Percentiles rank a stretch among this genome's conserved stretches.
These are phyloP conservation scores for Dalechampia spathulata DNA, from an alignment of 441 rosid genomes.

Conservation along the genomic window DNA sequence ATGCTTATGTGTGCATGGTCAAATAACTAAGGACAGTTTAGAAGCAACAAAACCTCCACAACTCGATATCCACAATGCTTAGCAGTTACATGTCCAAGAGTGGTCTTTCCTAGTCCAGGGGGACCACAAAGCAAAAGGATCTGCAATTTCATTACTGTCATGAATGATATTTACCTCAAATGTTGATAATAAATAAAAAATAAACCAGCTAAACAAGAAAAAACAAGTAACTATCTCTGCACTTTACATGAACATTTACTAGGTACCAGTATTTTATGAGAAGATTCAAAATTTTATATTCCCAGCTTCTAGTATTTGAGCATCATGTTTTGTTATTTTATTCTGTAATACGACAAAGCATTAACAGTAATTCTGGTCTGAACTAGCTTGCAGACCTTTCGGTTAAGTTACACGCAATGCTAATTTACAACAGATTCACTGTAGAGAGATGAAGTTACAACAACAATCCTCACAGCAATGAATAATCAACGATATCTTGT, in stretches of 20 bases:
- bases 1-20: constrained; percentile 3
- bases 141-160: constrained; percentile 39
- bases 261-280: too few relatives aligned
- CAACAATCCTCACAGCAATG: background rate
- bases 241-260: background rate
- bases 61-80: constrained; percentile 97
- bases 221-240: constrained; percentile 2
- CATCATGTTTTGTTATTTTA: too few relatives aligned
- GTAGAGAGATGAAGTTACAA: background rate
- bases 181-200: constrained; percentile 5
- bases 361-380: background rate
- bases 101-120: constrained; percentile 99
- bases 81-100: constrained; percentile 97
- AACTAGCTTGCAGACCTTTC: background rate
- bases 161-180: constrained; percentile 1
- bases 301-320: too few relatives aligned
- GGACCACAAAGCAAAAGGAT: constrained; percentile 96
- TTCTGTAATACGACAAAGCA: background rate
- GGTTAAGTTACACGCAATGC: background rate
- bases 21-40: constrained; percentile 7
- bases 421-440: background rate
- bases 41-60: constrained; percentile 64
- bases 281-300: too few relatives aligned
- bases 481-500: background rate
- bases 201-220: constrained; percentile 8